phyloP scores from a whole-genome alignment of 1,139 yeast species.

The Candida labiduridarum region DNA sequence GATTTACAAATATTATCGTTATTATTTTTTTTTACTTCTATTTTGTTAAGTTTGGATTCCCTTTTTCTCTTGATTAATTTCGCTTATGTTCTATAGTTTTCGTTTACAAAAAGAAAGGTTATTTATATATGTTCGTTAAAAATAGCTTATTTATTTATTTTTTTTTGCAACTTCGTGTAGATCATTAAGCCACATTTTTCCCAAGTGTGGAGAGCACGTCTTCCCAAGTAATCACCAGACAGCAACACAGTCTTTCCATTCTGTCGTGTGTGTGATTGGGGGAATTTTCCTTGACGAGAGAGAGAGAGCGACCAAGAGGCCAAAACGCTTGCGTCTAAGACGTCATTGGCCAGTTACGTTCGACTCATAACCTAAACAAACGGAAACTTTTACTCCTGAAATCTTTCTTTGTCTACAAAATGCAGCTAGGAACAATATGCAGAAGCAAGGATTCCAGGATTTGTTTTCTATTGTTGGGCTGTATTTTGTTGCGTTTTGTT shows the following conservation, averaged over 20 bases:
- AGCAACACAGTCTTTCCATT: too few relatives aligned
- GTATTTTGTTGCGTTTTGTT: too few relatives aligned
- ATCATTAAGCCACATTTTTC: not conserved
- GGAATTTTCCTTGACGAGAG: too few relatives aligned
- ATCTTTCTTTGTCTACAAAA: not conserved
- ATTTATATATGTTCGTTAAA: not conserved
- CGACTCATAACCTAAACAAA: not conserved
- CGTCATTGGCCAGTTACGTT: not conserved
- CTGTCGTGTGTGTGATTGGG: too few relatives aligned
- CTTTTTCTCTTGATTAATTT: not conserved
- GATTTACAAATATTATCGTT: conserved; percentile 1
- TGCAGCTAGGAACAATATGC: not conserved
- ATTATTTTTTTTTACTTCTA: not conserved
- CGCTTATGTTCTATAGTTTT: conserved; percentile 3
- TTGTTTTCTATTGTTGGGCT: not conserved
- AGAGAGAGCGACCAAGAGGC: not conserved
- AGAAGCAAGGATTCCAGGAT: not conserved
- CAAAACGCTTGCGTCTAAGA: not conserved
- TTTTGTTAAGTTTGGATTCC: not conserved
- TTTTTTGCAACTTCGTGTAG: not conserved
- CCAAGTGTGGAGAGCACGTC: not conserved
- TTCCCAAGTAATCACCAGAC: too few relatives aligned
- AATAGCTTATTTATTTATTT: not conserved
- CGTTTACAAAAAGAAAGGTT: not conserved
- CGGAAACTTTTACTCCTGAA: not conserved